Percentiles rank a stretch among this genome's conserved stretches.
These are phyloP conservation scores for Noccaea bulbosa DNA, from an alignment of 345 rosid genomes.

Conservation along the genomic window DNA sequence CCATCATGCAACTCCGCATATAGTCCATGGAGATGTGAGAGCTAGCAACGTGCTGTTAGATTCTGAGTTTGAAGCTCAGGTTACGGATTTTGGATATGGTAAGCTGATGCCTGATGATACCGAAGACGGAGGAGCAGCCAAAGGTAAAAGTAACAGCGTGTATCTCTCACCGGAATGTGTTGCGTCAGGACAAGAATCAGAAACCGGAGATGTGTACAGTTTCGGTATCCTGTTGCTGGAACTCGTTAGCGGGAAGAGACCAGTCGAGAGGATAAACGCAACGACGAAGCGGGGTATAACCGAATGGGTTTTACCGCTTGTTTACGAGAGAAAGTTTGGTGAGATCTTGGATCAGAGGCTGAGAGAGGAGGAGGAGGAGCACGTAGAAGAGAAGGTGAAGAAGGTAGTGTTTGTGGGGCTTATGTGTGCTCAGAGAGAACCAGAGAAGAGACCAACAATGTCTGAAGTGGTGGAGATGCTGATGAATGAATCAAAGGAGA, in stretches of 20 bases:
- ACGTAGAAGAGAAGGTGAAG: conserved; percentile 66
- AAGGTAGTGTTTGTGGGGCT: conserved; percentile 63
- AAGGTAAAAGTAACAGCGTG: conserved; percentile 71
- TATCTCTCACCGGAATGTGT: conserved; percentile 88
- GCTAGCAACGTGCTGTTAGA: conserved; percentile 71
- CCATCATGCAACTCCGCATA: conserved; percentile 79
- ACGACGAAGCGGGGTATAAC: conserved; percentile 70
- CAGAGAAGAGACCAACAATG: conserved; percentile 78
- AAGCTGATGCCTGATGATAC: conserved; percentile 88
- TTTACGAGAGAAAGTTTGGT: conserved; percentile 52
- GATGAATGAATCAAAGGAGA: conserved; percentile 58
- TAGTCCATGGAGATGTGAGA: conserved; percentile 65
- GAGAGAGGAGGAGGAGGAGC: conserved; percentile 51
- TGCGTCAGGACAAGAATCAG: conserved; percentile 86
- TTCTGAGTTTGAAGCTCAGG: conserved; percentile 69
- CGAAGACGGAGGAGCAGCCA: conserved; percentile 66
- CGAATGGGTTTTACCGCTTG: conserved; percentile 84
- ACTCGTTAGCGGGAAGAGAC: conserved; percentile 71
- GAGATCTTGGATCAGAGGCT: conserved; percentile 79
- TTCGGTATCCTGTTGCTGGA: conserved; percentile 89
- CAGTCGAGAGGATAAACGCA: conserved; percentile 77
- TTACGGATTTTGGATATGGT: conserved; percentile 88
- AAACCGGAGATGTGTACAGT: conserved; percentile 86
- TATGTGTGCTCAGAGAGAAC: conserved; percentile 69
- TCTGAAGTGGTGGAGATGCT: conserved; percentile 72